Base-by-base conservation (phyloP, 2,329 filamentous ascomycete genomes). In the Exophiala sp. region DNA sequence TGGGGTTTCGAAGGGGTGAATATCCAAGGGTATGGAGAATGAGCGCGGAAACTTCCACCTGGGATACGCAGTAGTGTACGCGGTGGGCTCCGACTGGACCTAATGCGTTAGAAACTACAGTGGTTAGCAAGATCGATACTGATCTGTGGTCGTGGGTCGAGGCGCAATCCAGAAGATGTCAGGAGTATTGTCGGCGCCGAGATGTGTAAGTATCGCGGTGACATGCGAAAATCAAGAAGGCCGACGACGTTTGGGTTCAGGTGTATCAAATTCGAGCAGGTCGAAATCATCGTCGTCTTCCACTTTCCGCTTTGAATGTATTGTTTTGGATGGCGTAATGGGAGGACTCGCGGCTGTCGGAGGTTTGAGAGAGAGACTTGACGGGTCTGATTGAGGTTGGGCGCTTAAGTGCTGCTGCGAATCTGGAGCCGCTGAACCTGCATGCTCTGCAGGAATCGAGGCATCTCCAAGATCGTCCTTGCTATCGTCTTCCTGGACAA, bases 231-330 rank as follows among this genome's bases (percentile, higher is more conserved):
- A 29, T 55, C 39, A 58, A 16, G 60, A 62, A 21, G 60, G 54
- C 21, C 60, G 54, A 29, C 47, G 57, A 32, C 62, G 55, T 44
- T 64, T 64, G n/a, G 59, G 47, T 9, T 62, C 55, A 9, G 62
- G 62, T 3, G 59, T 63, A 34, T 60, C 56, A 16, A 60, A 39
- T 24, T 62, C 59, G 5, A 64, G 47, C 11, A 54, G 47, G 20
- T 54, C 34, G 36, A 62, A 32, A 34, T 64, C 62, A 38, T 64
- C 58, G 12, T 62, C 62, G 16, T 62, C 59, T 16, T 50, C 54
- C 20, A 50, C 55, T 36, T 64, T 64, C 40, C 62, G 61, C 50
- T 64, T 64, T n/a, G 46, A 42, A 9, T 47, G 48, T n/a, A 44
- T 51, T 29, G 10, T 24, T 24, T 59, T 57, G 29, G 48, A 50